These are phyloP conservation scores for Dothiorella sarmentorum DNA, from an alignment of 2,329 filamentous ascomycete species.

Conservation along the genomic window DNA sequence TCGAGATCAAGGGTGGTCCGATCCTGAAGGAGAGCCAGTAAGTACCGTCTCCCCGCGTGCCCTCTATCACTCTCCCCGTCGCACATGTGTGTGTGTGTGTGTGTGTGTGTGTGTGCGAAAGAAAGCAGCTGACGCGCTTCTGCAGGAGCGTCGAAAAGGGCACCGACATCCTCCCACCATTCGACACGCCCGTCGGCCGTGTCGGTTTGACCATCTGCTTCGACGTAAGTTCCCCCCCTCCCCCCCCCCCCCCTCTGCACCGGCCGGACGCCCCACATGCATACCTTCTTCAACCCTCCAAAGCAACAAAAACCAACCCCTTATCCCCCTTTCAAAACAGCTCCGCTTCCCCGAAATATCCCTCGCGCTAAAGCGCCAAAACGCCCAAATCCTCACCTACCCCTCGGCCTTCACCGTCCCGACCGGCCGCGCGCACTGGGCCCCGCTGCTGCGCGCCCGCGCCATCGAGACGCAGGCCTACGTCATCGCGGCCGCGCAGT, in stretches of 20 bases:
- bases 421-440: constrained; percentile 85
- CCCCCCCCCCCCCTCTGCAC: too few relatives aligned
- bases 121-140: neutral
- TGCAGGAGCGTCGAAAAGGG: constrained; percentile 64
- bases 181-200: constrained; percentile 68
- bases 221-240: constrained; percentile 64
- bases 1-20: constrained; percentile 56
- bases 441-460: constrained; percentile 69
- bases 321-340: constrained; percentile 27
- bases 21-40: constrained; percentile 58
- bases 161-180: constrained; percentile 61
- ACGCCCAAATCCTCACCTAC: constrained; percentile 76
- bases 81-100: too few relatives aligned
- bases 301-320: neutral
- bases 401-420: constrained; percentile 87
- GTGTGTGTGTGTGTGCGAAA: too few relatives aligned
- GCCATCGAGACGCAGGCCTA: constrained; percentile 89
- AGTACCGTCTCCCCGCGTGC: constrained; percentile 20
- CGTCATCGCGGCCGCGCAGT: constrained; percentile 80
- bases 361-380: constrained; percentile 61
- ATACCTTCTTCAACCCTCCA: neutral
- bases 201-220: constrained; percentile 86
- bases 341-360: constrained; percentile 77
- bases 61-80: neutral
- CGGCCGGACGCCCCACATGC: too few relatives aligned